These are phyloP conservation scores for Globisporangium abappressorium DNA, from an alignment of 352 stramenopile genomes.

Conservation along the genomic window DNA sequence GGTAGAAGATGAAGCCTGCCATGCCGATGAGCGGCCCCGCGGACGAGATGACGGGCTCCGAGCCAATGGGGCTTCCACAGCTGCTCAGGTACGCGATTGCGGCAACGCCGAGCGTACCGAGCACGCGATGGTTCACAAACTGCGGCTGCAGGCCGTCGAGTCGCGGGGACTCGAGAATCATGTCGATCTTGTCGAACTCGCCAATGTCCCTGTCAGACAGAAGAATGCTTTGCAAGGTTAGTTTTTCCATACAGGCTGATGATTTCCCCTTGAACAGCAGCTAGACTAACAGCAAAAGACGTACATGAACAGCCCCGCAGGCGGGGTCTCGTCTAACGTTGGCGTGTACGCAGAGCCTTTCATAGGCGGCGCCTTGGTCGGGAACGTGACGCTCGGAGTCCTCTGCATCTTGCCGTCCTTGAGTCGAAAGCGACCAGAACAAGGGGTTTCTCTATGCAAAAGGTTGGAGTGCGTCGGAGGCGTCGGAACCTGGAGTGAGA, in stretches of 20 bases:
- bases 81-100: conserved; percentile 53
- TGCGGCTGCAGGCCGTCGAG: not conserved
- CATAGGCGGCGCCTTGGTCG: not conserved
- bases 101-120: conserved; percentile 34
- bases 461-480: not conserved
- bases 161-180: conserved; percentile 19
- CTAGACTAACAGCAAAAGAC: not conserved
- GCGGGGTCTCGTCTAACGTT: conserved; percentile 13
- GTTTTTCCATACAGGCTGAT: not conserved
- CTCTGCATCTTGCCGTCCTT: conserved; percentile 1
- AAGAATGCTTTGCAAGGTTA: conserved; percentile 1
- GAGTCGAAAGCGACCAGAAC: not conserved
- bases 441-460: not conserved
- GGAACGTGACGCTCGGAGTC: conserved; percentile 1
- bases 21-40: conserved; percentile 56
- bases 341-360: conserved; percentile 12
- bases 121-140: conserved; percentile 18
- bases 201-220: conserved; percentile 16
- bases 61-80: conserved; percentile 48
- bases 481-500: conserved; percentile 4
- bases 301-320: conserved; percentile 15
- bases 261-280: too few relatives aligned
- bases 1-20: conserved; percentile 50
- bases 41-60: conserved; percentile 51
- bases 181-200: conserved; percentile 25